Evolutionary conservation across 2,329 filamentous ascomycete species (phyloP).

Genomic region (Polychaeton citri): DNA sequence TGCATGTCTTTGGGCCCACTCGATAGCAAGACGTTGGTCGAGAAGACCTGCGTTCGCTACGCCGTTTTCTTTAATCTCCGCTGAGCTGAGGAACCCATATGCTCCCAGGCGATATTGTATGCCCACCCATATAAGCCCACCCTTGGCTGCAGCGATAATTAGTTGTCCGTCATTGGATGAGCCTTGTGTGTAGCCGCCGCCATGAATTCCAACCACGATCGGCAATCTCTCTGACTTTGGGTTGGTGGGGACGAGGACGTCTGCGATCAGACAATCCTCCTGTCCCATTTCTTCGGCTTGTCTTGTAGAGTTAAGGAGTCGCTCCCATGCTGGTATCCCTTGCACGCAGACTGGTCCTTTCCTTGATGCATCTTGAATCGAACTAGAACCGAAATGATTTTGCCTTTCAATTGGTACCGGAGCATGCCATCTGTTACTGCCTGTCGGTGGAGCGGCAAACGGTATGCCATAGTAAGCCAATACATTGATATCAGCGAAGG

Average conservation of each 20-base stretch:
- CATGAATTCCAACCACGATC: background rate
- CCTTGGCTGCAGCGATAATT: conserved; percentile 18
- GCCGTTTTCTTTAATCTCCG: conserved; percentile 7
- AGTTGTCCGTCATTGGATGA: conserved; percentile 12
- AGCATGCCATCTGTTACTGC: conserved; percentile 19
- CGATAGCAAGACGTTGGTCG: conserved; percentile 10
- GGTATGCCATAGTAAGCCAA: conserved; percentile 13
- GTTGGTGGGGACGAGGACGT: conserved; percentile 25
- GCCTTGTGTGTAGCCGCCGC: conserved; percentile 21
- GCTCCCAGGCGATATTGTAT: conserved; percentile 20
- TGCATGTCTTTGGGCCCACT: conserved; percentile 11
- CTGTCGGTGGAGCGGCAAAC: conserved; percentile 18
- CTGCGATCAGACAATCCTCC: conserved; percentile 29
- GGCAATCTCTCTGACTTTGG: conserved; percentile 8
- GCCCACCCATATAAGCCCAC: conserved; percentile 20
- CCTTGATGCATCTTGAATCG: conserved; percentile 14
- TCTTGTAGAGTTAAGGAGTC: conserved; percentile 3
- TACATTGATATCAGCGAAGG: conserved; percentile 2
- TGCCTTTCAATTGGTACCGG: conserved; percentile 15
- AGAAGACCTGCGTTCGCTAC: conserved; percentile 10
- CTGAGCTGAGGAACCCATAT: conserved; percentile 11
- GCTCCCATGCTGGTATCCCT: conserved; percentile 9
- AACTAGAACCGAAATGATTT: conserved; percentile 9
- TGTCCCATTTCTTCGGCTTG: conserved; percentile 14
- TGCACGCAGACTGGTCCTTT: conserved; percentile 17